phyloP scores from a whole-genome alignment of 2,329 filamentous ascomycete genomes.

The Keithomyces neogunnii region DNA sequence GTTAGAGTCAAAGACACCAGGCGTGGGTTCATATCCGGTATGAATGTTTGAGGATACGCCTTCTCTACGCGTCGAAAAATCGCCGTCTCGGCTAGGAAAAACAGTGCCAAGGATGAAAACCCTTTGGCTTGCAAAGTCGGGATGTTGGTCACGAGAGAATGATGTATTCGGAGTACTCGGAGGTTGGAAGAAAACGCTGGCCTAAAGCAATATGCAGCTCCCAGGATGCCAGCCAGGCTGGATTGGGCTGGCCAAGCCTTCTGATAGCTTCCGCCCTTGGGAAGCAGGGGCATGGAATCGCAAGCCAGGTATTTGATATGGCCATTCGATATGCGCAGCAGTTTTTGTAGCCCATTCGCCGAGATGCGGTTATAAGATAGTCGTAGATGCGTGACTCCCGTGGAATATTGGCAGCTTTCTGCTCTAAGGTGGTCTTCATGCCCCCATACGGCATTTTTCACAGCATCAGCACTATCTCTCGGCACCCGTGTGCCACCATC shows the following conservation, averaged over 20 bases:
- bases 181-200: constrained; percentile 46
- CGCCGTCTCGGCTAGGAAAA: constrained; percentile 36
- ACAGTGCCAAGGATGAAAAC: constrained; percentile 25
- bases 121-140: constrained; percentile 33
- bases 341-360: constrained; percentile 28
- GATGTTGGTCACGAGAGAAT: constrained; percentile 50
- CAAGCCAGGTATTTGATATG: constrained; percentile 46
- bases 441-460: constrained; percentile 13
- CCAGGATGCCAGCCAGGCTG: constrained; percentile 34
- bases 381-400: constrained; percentile 43
- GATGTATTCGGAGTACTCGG: constrained; percentile 45
- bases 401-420: constrained; percentile 12
- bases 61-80: constrained; percentile 34
- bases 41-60: constrained; percentile 38
- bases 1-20: constrained; percentile 45
- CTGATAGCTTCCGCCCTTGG: constrained; percentile 5
- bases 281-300: constrained; percentile 29
- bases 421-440: constrained; percentile 9
- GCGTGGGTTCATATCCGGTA: constrained; percentile 49
- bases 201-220: constrained; percentile 38
- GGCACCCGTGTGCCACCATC: constrained; percentile 9
- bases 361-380: constrained; percentile 43
- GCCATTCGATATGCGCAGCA: constrained; percentile 35
- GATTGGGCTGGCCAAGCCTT: constrained; percentile 20
- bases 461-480: constrained; percentile 20